phyloP scores from a whole-genome alignment of 2,329 filamentous ascomycete genomes.

The Elsinoe fawcettii region DNA sequence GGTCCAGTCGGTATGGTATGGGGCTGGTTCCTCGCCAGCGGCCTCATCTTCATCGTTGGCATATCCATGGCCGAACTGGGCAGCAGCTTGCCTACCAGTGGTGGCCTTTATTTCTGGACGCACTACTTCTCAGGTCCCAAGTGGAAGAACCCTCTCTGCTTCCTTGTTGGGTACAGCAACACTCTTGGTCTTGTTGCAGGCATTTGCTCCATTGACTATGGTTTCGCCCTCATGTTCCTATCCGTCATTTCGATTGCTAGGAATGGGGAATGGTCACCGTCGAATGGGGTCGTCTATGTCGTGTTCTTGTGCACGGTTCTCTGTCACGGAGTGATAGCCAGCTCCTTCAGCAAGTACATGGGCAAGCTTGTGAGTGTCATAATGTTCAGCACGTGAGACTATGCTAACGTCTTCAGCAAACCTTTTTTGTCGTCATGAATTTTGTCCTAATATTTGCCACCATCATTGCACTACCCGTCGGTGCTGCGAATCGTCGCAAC shows the following conservation, averaged over 20 bases:
- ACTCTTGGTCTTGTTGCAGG: constrained; percentile 54
- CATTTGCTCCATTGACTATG: constrained; percentile 54
- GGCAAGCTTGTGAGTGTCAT: constrained; percentile 37
- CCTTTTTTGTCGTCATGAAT: constrained; percentile 48
- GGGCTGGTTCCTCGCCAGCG: constrained; percentile 52
- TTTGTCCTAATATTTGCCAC: constrained; percentile 48
- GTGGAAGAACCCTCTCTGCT: constrained; percentile 51
- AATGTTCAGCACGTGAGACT: too few relatives aligned
- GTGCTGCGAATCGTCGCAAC: constrained; percentile 32
- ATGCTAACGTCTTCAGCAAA: constrained; percentile 37
- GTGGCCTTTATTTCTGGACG: constrained; percentile 53
- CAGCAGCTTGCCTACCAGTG: constrained; percentile 48
- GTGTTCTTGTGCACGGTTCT: constrained; percentile 50
- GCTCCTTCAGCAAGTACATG: constrained; percentile 49
- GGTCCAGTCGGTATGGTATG: constrained; percentile 56
- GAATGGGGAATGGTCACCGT: constrained; percentile 50
- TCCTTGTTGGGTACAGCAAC: constrained; percentile 55
- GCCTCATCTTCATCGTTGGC: constrained; percentile 52
- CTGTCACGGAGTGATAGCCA: constrained; percentile 48
- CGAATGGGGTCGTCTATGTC: constrained; percentile 49
- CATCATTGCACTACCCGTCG: constrained; percentile 50
- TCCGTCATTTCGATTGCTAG: constrained; percentile 51
- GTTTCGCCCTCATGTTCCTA: constrained; percentile 51
- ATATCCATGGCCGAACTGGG: constrained; percentile 47
- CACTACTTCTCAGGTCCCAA: constrained; percentile 51